Conservation (phyloP, 78 protist genomes). For the Monosiga brevicollis region DNA sequence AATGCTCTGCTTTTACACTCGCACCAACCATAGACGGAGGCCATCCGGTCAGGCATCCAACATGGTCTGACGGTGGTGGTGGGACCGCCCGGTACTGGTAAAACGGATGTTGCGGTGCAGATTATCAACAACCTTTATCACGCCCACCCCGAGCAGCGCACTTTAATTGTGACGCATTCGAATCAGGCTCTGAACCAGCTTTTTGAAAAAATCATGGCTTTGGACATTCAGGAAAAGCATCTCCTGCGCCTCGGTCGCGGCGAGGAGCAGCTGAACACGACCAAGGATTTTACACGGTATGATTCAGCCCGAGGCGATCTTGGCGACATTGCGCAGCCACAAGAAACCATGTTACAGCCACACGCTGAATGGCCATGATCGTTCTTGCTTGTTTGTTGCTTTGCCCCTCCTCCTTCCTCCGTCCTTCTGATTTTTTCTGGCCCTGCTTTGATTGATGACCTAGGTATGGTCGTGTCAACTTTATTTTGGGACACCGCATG, state of each 20-base stretch:
- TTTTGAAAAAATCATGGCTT: conserved; percentile 64
- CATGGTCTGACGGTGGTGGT: conserved; percentile 84
- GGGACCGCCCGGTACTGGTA: conserved; percentile 99
- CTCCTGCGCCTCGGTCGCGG: conserved; percentile 91
- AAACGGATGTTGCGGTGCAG: conserved; percentile 96
- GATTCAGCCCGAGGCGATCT: no score
- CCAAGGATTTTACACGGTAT: conserved; percentile 55
- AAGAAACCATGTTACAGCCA: no score
- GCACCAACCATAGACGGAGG: no score
- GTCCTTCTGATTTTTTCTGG: no score
- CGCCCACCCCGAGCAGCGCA: conserved; percentile 78
- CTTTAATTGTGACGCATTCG: conserved; percentile 87
- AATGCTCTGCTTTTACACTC: no score
- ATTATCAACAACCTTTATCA: conserved; percentile 71
- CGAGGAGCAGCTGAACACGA: conserved; percentile 67
- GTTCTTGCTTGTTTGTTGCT: no score
- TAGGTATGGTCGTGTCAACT: conserved; percentile 81
- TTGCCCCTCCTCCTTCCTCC: no score
- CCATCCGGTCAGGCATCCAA: conserved; percentile 57
- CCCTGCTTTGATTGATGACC: no score
- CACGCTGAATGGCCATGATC: no score
- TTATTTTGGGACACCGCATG: conserved; percentile 69
- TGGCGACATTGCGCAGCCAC: no score
- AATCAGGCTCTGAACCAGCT: conserved; percentile 81
- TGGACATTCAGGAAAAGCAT: conserved; percentile 80